A percentile compares a stretch with the other conserved stretches of the same genome.
These are phyloP conservation scores for Alternaria arborescens DNA, from an alignment of 2,329 filamentous ascomycete species.

Conservation along the genomic window DNA sequence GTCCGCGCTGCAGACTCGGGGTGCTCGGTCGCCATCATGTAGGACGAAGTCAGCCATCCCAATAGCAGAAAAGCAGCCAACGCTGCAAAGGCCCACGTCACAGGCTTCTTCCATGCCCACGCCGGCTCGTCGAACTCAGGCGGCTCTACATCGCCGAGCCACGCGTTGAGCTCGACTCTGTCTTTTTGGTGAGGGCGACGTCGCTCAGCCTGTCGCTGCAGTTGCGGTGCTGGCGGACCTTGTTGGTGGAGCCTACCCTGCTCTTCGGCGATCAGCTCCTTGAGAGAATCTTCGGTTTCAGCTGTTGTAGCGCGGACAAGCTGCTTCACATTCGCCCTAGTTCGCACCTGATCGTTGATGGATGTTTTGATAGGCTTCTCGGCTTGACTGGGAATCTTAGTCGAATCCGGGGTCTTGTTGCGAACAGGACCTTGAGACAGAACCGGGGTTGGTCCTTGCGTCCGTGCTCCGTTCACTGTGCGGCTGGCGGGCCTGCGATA, in stretches of 20 bases:
- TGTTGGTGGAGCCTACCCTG: conserved; percentile 26
- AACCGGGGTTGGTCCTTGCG: conserved; percentile 4
- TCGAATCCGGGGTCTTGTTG: not conserved
- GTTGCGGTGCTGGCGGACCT: conserved; percentile 20
- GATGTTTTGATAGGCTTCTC: conserved; percentile 6
- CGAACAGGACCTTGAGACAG: not conserved
- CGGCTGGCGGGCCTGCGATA: conserved; percentile 7
- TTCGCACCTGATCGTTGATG: not conserved
- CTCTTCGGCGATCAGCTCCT: conserved; percentile 29
- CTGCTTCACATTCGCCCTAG: not conserved
- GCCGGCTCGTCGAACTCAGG: conserved; percentile 22
- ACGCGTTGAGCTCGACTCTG: conserved; percentile 25
- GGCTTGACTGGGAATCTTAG: conserved; percentile 5
- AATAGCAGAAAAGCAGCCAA: conserved; percentile 14
- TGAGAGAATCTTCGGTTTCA: conserved; percentile 20
- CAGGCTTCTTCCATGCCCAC: conserved; percentile 24
- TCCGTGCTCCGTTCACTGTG: conserved; percentile 7
- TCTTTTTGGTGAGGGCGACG: conserved; percentile 15
- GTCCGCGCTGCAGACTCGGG: conserved; percentile 15
- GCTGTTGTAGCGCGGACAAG: conserved; percentile 1
- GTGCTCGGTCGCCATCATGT: conserved; percentile 6
- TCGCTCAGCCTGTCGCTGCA: conserved; percentile 6
- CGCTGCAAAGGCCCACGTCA: conserved; percentile 21
- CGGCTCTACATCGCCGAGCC: conserved; percentile 29
- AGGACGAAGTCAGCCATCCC: conserved; percentile 3